Evolutionary conservation across 768 basidiomycete genomes (phyloP), one percentile per base, ranked within the genome.

Genomic region (Amanita rimosa): DNA sequence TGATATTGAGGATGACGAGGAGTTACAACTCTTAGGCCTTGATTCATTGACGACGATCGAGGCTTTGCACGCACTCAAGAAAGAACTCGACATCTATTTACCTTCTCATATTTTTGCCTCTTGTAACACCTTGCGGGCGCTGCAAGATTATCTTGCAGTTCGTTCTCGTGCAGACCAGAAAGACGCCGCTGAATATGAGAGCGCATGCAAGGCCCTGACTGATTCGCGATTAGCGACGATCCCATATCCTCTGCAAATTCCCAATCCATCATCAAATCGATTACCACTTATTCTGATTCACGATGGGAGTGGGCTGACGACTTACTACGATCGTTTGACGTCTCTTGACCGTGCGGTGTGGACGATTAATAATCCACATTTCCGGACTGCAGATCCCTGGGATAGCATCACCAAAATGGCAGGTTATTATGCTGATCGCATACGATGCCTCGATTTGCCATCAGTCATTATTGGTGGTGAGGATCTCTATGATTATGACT

Each of bases 221-320:
- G 38, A 54, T 31, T 49, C 63, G 13, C 53, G 49, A 16, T 58
- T 65, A 3, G 62, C 67, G n/a, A 55, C 51, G 3, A 53, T 57
- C 6, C 65, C 69, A 0, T 52, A 67, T 13, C 54, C 58, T 17
- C 56, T 79, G 35, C 80, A 76, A 49, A 57, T n/a, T 5, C 24
- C 49, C 7, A 45, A 54, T 26, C 54, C 64, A 1, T 36, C 49
- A 2, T 51, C 59, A 7, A 22, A 46, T 10, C 51, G 43, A 3
- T 46, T 60, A 0, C 83, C 77, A 1, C 67, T 88, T 3, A 73
- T 84, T 49, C 70, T 88, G 19, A 67, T 88, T 8, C 84, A 88
- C 54, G 85, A 87, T 52, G 85, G 85, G 4, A 83, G 80, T 53
- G 85, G 85, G 0, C 59, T 83, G 10, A 63, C 73, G 14, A 65